Percentiles rank a stretch among this genome's conserved stretches.
These are phyloP conservation scores for slime mould (Dictyostelium discoideum) DNA, from an alignment of 78 protist genomes.

Conservation along the genomic window DNA sequence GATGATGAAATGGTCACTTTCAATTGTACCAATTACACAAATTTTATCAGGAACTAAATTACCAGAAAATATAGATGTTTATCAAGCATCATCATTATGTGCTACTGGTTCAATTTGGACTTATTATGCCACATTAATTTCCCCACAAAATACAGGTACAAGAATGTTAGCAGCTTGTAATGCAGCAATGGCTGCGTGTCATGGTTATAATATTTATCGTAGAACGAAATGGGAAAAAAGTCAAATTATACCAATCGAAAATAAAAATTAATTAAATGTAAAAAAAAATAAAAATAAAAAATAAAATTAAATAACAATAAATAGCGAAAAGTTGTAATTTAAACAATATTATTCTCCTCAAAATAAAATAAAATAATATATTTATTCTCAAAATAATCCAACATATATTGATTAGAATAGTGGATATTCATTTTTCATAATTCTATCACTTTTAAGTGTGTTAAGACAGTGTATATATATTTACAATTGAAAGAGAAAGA, in stretches of 20 bases:
- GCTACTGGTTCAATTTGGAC: constrained; percentile 82
- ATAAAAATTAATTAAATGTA: background rate
- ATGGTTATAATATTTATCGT: constrained; percentile 69
- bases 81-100: constrained; percentile 21
- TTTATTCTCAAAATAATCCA: too few species aligned
- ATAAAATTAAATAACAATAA: background rate
- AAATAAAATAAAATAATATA: too few species aligned
- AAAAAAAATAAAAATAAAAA: too few species aligned
- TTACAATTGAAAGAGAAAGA: background rate
- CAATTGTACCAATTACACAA: constrained; percentile 66
- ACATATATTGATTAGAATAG: too few species aligned
- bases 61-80: constrained; percentile 51
- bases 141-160: constrained; percentile 86
- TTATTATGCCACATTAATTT: constrained; percentile 75
- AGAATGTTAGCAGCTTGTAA: constrained; percentile 68
- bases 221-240: constrained; percentile 23
- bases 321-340: background rate
- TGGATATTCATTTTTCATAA: too few species aligned
- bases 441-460: too few species aligned
- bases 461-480: background rate
- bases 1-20: constrained; percentile 79
- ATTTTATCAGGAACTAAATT: constrained; percentile 59
- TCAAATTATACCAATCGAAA: background rate
- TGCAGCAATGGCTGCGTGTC: constrained; percentile 59
- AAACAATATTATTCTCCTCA: too few species aligned